These are phyloP conservation scores for Pleurotus citrinopileatus DNA, from an alignment of 768 basidiomycete genomes.

Conservation along the genomic window DNA sequence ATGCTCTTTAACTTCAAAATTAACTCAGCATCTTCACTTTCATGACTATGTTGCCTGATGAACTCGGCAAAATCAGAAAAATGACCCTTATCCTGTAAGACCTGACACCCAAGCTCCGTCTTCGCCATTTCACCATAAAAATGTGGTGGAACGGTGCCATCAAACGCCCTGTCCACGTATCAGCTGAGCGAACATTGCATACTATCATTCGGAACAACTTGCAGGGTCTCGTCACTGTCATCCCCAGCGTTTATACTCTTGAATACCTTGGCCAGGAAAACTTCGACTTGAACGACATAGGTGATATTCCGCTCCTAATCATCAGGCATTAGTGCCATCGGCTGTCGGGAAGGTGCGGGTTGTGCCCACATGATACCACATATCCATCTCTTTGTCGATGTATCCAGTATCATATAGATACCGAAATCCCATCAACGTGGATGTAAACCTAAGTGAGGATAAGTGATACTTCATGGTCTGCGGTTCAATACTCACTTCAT, in stretches of 20 bases:
- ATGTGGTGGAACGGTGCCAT: slow-evolving; percentile 88
- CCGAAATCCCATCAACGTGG: slow-evolving; percentile 87
- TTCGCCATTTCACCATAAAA: slow-evolving; percentile 99
- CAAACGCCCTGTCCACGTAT: slow-evolving; percentile 53
- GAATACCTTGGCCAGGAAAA: slow-evolving; percentile 83
- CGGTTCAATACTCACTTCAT: slow-evolving; percentile 59
- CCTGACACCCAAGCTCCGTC: slow-evolving; percentile 91
- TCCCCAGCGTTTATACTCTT: slow-evolving; percentile 51
- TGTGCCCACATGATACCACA: slow-evolving; percentile 87
- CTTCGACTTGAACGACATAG: slow-evolving; percentile 93
- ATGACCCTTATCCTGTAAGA: slow-evolving; percentile 87
- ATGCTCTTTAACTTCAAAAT: slow-evolving; percentile 92
- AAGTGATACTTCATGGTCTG: neutral
- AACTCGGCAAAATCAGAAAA: slow-evolving; percentile 90
- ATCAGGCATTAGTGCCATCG: slow-evolving; percentile 2
- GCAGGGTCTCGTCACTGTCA: slow-evolving; percentile 67
- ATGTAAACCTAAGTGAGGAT: slow-evolving; percentile 74
- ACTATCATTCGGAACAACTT: slow-evolving; percentile 14
- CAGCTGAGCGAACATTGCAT: slow-evolving; percentile 5
- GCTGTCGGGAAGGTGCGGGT: neutral
- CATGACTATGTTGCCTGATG: slow-evolving; percentile 82
- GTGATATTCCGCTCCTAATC: slow-evolving; percentile 86
- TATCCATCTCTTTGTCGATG: slow-evolving; percentile 92
- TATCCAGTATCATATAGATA: slow-evolving; percentile 91
- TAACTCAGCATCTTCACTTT: slow-evolving; percentile 78